Base-by-base conservation (phyloP, 2,329 filamentous ascomycete genomes). In the Ilyonectria sp. region DNA sequence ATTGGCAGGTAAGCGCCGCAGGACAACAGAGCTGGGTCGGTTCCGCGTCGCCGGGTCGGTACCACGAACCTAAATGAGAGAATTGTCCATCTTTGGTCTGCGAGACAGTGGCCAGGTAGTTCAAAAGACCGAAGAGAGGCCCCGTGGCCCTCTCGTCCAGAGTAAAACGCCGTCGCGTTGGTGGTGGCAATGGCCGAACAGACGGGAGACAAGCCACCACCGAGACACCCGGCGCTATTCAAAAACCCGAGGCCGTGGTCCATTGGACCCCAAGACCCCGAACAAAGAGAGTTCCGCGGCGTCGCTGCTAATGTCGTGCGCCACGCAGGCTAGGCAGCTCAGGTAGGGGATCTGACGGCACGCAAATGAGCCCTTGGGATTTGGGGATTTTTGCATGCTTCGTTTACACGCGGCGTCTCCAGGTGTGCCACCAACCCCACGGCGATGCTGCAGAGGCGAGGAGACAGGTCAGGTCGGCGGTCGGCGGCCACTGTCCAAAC, bases 11-110 rank as follows among this genome's bases (percentile, higher is more conserved):
- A 56, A 40, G 60, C 61, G 35, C 63, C 26, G 68, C 63, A 63
- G 56, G 35, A 33, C 52, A 58, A 54, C 67, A 66, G 71, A 62
- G 44, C 49, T 59, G 64, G 56, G 44, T 2, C 54, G 57, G 46
- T 64, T 68, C 69, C 68, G 57, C 46, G 31, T 35, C 62, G 52
- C 60, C 62, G 69, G 69, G 37, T 67, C 62, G 60, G 65, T 63
- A 61, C 55, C 60, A 61, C 58, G 57, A 26, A 31, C 23, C 59
- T 53, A 43, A 17, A 43, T 40, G 11, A 40, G 17, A 13, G 49
- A 69, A 61, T 53, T 33, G 10, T 55, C 49, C 58, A 35, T 63
- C 59, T 23, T 56, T 23, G 33, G 35, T 63, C 40, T 40, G 50
- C 55, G 33, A 43, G 52, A 57, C 56, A 60, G 57, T 55, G 53